Conservation (phyloP, 2,329 filamentous ascomycete species). For the Penicillium palitans region DNA sequence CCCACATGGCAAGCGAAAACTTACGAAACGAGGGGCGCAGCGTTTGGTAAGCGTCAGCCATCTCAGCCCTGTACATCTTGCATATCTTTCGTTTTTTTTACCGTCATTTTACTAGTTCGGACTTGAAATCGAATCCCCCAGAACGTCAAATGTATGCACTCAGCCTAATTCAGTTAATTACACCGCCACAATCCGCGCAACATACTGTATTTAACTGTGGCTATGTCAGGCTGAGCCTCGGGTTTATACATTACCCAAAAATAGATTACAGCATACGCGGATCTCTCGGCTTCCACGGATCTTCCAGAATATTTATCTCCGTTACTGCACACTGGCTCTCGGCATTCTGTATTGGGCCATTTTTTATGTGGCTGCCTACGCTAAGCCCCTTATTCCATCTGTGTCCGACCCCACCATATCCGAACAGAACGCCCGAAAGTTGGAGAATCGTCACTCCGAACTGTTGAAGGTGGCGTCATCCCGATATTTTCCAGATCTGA, state of each 20-base stretch:
- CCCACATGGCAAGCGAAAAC: slow-evolving; percentile 13
- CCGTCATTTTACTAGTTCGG: not conserved
- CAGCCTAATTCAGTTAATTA: not conserved
- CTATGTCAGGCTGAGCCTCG: slow-evolving; percentile 3
- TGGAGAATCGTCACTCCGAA: not conserved
- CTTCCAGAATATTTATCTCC: slow-evolving; percentile 15
- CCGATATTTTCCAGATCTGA: not conserved
- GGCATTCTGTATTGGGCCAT: not conserved
- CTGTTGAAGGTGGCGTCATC: not conserved
- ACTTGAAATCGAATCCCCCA: not conserved
- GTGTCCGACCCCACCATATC: not conserved
- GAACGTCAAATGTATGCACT: not conserved
- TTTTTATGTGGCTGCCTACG: slow-evolving; percentile 11
- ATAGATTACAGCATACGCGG: slow-evolving; percentile 10
- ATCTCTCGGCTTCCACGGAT: slow-evolving; percentile 18
- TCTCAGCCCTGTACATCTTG: slow-evolving; percentile 1
- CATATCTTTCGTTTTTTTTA: not conserved
- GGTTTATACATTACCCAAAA: slow-evolving; percentile 1
- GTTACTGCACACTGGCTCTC: not conserved
- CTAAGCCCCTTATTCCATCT: slow-evolving; percentile 2
- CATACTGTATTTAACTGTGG: not conserved
- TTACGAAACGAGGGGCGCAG: slow-evolving; percentile 14
- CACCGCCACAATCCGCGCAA: slow-evolving; percentile 8
- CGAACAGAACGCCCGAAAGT: not conserved
- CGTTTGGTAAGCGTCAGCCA: slow-evolving; percentile 3